phyloP scores from a whole-genome alignment of 306 rosid species.

The Trifolium repens region DNA sequence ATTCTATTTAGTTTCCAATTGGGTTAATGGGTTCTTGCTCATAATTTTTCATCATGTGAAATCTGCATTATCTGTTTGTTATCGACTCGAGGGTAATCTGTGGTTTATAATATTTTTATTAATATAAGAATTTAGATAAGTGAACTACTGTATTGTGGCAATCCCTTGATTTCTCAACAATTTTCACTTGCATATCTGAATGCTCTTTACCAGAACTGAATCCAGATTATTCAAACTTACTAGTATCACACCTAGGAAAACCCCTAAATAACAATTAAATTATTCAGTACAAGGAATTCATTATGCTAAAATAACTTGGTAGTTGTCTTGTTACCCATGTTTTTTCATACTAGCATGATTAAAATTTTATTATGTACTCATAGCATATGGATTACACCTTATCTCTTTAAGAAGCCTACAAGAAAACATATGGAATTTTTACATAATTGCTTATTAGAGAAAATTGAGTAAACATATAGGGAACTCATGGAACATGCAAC shows the following conservation, averaged over 20 bases:
- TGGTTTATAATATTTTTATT: background rate
- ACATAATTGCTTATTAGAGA: background rate
- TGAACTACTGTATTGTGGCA: constrained; percentile 1
- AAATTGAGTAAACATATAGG: background rate
- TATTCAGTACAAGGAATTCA: constrained; percentile 8
- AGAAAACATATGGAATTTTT: background rate
- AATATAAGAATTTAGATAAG: background rate
- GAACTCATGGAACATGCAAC: constrained; percentile 21
- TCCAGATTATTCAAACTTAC: constrained; percentile 29
- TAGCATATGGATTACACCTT: constrained; percentile 14
- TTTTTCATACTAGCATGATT: constrained; percentile 24
- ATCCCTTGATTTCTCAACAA: constrained; percentile 27
- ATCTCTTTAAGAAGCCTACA: constrained; percentile 12
- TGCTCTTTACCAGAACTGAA: background rate
- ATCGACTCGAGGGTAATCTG: constrained; percentile 5
- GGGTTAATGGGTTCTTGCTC: constrained; percentile 5
- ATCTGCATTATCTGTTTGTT: constrained; percentile 14
- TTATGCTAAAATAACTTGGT: background rate
- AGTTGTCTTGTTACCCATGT: background rate
- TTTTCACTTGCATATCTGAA: background rate
- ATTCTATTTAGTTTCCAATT: constrained; percentile 8
- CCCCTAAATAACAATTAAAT: background rate
- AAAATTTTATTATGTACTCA: background rate
- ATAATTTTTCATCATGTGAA: constrained; percentile 11
- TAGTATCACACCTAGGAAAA: constrained; percentile 23